A percentile compares a stretch with the other conserved stretches of the same genome.
Evolutionary conservation across 2,329 filamentous ascomycete genomes (phyloP).

Genomic region (Didymella arachidicola): DNA sequence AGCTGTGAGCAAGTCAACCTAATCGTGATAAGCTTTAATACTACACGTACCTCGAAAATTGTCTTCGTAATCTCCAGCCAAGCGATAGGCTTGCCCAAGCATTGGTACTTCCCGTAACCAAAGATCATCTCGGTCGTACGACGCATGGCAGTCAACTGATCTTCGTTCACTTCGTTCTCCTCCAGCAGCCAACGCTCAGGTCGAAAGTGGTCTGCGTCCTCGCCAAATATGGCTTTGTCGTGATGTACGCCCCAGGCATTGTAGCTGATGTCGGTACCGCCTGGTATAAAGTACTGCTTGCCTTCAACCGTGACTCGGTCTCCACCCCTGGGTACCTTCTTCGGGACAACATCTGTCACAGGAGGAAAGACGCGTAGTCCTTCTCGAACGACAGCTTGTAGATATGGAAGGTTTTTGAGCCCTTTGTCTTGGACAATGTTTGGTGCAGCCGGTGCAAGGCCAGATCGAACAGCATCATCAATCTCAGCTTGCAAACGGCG

Average conservation of each 20-base stretch:
- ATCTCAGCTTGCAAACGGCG: slow-evolving; percentile 57
- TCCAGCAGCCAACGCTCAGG: slow-evolving; percentile 58
- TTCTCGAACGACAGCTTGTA: slow-evolving; percentile 58
- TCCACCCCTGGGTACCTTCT: slow-evolving; percentile 37
- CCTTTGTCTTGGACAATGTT: slow-evolving; percentile 57
- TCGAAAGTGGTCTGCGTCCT: slow-evolving; percentile 55
- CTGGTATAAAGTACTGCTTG: slow-evolving; percentile 35
- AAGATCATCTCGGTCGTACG: slow-evolving; percentile 42
- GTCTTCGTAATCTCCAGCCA: slow-evolving; percentile 48
- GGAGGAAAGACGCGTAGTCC: slow-evolving; percentile 51
- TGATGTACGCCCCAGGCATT: slow-evolving; percentile 31
- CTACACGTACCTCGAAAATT: slow-evolving; percentile 51
- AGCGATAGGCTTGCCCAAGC: slow-evolving; percentile 43
- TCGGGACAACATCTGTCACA: slow-evolving; percentile 36
- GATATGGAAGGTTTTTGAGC: slow-evolving; percentile 51
- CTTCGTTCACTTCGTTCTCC: slow-evolving; percentile 16
- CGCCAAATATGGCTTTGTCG: slow-evolving; percentile 37
- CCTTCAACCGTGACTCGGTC: slow-evolving; percentile 35
- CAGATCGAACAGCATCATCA: slow-evolving; percentile 43
- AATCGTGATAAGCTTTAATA: neutral
- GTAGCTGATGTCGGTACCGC: slow-evolving; percentile 39
- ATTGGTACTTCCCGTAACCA: slow-evolving; percentile 44
- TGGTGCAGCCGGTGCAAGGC: slow-evolving; percentile 22
- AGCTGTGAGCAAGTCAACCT: slow-evolving; percentile 16
- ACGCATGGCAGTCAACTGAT: slow-evolving; percentile 33